phyloP scores from a whole-genome alignment of 495 filamentous ascomycete species.

The Penicillium daleae region DNA sequence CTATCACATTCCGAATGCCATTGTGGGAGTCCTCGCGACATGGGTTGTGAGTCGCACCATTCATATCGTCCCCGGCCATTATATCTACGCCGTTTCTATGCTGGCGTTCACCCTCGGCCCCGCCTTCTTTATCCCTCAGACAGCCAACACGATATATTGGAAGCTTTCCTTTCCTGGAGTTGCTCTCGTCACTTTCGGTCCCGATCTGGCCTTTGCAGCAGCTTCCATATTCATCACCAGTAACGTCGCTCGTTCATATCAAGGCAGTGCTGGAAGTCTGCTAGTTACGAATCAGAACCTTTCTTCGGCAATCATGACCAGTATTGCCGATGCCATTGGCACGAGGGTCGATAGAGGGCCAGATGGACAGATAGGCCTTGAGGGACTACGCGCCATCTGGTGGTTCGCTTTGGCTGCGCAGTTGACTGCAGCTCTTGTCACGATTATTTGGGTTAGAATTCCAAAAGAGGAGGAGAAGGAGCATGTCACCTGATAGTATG shows the following conservation, averaged over 20 bases:
- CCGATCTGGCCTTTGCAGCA: slow-evolving; percentile 37
- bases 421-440: slow-evolving; percentile 44
- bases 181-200: slow-evolving; percentile 33
- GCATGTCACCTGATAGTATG: slow-evolving; percentile 37
- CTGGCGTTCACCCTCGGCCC: slow-evolving; percentile 35
- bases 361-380: slow-evolving; percentile 40
- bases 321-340: slow-evolving; percentile 49
- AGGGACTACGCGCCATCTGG: slow-evolving; percentile 49
- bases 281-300: slow-evolving; percentile 35
- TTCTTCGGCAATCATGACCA: slow-evolving; percentile 47
- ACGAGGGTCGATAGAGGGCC: slow-evolving; percentile 39
- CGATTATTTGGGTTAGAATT: slow-evolving; percentile 46
- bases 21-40: slow-evolving; percentile 47
- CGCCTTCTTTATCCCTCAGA: slow-evolving; percentile 37
- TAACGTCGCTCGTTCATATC: slow-evolving; percentile 35
- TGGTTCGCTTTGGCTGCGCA: slow-evolving; percentile 49
- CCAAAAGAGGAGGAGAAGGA: slow-evolving; percentile 55
- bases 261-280: slow-evolving; percentile 34
- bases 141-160: slow-evolving; percentile 33
- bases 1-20: slow-evolving; percentile 47
- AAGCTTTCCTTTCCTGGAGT: slow-evolving; percentile 35
- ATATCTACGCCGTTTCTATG: slow-evolving; percentile 43
- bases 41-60: slow-evolving; percentile 46
- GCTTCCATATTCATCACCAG: slow-evolving; percentile 39
- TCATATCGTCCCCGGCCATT: slow-evolving; percentile 50